Evolutionary conservation across 306 rosid species (phyloP), one percentile per base, ranked within the genome.

Genomic region (Inga leiocalycina): DNA sequence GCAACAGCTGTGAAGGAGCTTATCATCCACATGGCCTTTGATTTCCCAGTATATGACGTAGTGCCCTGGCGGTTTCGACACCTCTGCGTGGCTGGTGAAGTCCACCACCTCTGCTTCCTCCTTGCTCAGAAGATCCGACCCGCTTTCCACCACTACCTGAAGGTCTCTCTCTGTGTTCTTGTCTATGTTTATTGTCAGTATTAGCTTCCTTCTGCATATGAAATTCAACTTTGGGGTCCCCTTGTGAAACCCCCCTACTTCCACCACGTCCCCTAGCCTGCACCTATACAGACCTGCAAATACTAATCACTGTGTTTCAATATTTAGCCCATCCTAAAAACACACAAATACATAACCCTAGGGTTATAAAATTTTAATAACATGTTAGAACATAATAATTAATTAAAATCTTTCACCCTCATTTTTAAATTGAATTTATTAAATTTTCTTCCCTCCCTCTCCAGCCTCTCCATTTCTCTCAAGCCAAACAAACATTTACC

Each of bases 201-300:
- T 81, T 27, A 95, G 89, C 81, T 93, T 93, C 71, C 97, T 90
- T 80, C 99, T 85, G 92, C 93, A 93, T 35, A 91, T 78, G 45
- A 95, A 95, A 83, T 78, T 93, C 75, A 95, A 57, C 79, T 95
- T 95, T 43, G 99, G 99, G 24, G 94, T 91, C 69, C 92, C 89
- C 8, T 84, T 90, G 91, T 93, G 91, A 80, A 93, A 95, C 0
- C 92, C 96, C 0, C 76, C 89, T 80, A 95, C 99, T 89, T 95
- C 99, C 85, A 95, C 99, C 59, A 95, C 94, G 67, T 95, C 99
- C 22, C 99, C 99, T 82, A 95, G 67, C n/a, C 94, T 85, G 89
- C 78, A 93, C 84, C 99, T 90, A 37, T 95, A 95, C 7, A 95
- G 83, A n/a, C 99, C 99, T 95, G 92, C 24, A 79, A 14, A 49